Conservation (phyloP, 2,329 filamentous ascomycete species). For the Aureobasidium sp. region DNA sequence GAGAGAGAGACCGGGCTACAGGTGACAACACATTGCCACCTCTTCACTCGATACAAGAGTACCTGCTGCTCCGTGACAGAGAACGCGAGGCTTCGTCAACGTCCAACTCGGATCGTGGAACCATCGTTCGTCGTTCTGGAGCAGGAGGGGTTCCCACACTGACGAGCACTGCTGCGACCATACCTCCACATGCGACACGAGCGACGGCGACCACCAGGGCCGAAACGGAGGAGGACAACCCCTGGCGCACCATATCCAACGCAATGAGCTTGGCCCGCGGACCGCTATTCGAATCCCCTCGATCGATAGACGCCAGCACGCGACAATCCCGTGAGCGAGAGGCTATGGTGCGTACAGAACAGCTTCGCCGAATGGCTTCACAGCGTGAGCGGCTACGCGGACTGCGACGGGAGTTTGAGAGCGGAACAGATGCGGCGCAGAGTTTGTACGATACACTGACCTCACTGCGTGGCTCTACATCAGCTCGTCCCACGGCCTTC, state of each 20-base stretch:
- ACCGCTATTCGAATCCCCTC: conserved; percentile 24
- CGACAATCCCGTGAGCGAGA: background rate
- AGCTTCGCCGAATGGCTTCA: conserved; percentile 1
- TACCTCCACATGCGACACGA: conserved; percentile 13
- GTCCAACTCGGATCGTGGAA: background rate
- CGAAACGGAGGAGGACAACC: conserved; percentile 27
- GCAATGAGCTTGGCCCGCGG: conserved; percentile 32
- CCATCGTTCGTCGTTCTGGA: background rate
- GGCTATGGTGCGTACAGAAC: conserved; percentile 3
- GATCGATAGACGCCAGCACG: conserved; percentile 13
- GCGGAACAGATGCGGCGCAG: conserved; percentile 2
- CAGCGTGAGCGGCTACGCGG: conserved; percentile 11
- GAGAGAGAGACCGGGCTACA: background rate
- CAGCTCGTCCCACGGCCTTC: conserved; percentile 1
- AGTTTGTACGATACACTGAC: conserved; percentile 8
- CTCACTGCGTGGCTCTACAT: background rate
- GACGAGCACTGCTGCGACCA: background rate
- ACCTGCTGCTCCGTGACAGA: conserved; percentile 5
- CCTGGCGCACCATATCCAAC: conserved; percentile 41
- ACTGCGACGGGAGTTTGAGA: conserved; percentile 1
- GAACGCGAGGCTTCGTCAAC: background rate
- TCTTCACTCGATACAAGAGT: conserved; percentile 13
- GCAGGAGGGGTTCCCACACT: background rate
- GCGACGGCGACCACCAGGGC: background rate
- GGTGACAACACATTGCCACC: conserved; percentile 10